Base-by-base conservation (phyloP, 2,329 filamentous ascomycete genomes). In the Westerdykella ornata region DNA sequence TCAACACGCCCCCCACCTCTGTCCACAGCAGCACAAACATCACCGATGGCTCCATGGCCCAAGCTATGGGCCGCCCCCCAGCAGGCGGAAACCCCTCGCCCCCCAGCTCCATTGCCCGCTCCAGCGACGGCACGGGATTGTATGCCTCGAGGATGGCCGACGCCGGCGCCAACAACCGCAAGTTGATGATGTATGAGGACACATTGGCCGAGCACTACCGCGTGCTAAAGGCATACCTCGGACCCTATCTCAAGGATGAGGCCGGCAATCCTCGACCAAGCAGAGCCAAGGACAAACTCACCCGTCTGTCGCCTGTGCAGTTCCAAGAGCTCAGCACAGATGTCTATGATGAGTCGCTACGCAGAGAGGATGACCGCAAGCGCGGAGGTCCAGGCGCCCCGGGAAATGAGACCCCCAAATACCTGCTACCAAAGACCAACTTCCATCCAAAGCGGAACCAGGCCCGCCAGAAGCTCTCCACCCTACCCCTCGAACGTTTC, bases 401-500 rank as follows among this genome's bases (percentile, higher is more conserved):
- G 20, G 66, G 67, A 35, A 70, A 65, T 53, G 56, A 62, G 36
- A 66, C 57, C 50, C 70, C 55, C 64, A 76, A 64, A 11, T 94
- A 81, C 60, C 77, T 98, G 5, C 71, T 86, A 17, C 87, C 92
- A n/a, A 88, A 90, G 63, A 77, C 83, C 50, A 84, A 81, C 49
- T 97, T 97, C 68, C 92, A 98, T 66, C 88, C 89, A 2, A 98
- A 97, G 69, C 84, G 92, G 48, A 98, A 98, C 62, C 89, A 97
- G 65, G 92, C 92, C n/a, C 80, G 92, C 31, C 88, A 96, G 67
- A 94, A 94, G 65, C 78, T 98, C 15, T 90, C 88, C 0, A 94
- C 89, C 0, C 77, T 98, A 12, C 88, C 88, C 3, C 81, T 85
- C 16, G 82, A 87, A 18, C 77, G 90, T 43, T 98, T 98, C 61